Base-by-base conservation (phyloP, 305 asterid species). In the Fraxinus xanthoxyloides region DNA sequence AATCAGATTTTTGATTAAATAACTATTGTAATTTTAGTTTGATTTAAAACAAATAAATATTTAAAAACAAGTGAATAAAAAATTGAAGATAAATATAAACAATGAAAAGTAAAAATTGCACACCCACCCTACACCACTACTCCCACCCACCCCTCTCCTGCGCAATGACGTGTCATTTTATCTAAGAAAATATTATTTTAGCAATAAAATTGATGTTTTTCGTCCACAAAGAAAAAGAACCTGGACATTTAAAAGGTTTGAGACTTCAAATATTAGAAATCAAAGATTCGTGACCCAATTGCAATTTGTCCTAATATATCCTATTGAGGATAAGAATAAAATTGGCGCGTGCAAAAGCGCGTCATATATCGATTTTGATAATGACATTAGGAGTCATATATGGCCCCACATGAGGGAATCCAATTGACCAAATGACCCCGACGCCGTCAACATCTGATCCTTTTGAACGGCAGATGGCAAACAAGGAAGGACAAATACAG, bases 321-420 rank as follows among this genome's bases (percentile, higher is more conserved):
- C 1, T 54, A 5, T 1, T 2, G 21, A 1, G 35, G 36, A 67
- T 28, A 67, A 67, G 74, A 67, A 67, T 67, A 28, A 67, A 63
- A 28, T 4, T 10, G 21, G 74, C 23, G 74, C 36, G 19, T 67
- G 74, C 36, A 26, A 30, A 67, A 40, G 76, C 35, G 87, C 73
- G 87, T 84, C 82, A 7, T 21, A 7, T 0, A 2, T 10, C 5
- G 75, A 54, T 74, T 21, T 59, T 75, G 76, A 80, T 65, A 23
- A 81, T 61, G 74, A 75, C 80, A 77, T 56, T 80, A 75, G 78
- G 86, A 78, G 70, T 81, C 79, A 82, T 79, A 76, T 69, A 70
- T 85, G 88, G 82, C 85, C 88, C 88, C 86, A 78, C 86, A 75
- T 6, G 59, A 51, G 84, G 82, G 86, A 76, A 84, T 77, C 86